These are phyloP conservation scores for Alternaria triticina DNA, from an alignment of 2,329 filamentous ascomycete species.

Conservation along the genomic window DNA sequence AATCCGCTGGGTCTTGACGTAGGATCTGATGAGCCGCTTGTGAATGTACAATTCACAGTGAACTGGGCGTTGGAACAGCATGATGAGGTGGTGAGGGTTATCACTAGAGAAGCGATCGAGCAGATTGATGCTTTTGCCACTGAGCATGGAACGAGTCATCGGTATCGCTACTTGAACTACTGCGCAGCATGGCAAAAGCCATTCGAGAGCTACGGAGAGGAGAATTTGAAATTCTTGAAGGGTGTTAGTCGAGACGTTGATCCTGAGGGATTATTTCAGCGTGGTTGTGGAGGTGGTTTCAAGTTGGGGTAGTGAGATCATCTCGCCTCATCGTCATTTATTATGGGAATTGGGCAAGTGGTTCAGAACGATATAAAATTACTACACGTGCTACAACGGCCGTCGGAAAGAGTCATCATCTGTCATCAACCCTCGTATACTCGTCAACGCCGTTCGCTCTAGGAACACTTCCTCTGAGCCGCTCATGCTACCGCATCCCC, in stretches of 20 bases:
- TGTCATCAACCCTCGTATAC: not conserved
- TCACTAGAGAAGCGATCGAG: slow-evolving; percentile 35
- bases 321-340: not conserved
- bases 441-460: not conserved
- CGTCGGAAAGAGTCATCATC: not conserved
- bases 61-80: slow-evolving; percentile 39
- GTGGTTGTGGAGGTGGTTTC: slow-evolving; percentile 44
- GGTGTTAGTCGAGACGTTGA: slow-evolving; percentile 45
- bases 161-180: slow-evolving; percentile 45
- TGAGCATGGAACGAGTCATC: slow-evolving; percentile 19
- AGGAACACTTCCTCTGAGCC: not conserved
- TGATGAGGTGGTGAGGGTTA: slow-evolving; percentile 36
- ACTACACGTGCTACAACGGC: not conserved
- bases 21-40: slow-evolving; percentile 31
- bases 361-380: not conserved
- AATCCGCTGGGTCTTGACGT: slow-evolving; percentile 20
- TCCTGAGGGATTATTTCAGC: slow-evolving; percentile 45
- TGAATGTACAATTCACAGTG: slow-evolving; percentile 44
- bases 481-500: not conserved
- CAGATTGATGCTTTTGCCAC: slow-evolving; percentile 42
- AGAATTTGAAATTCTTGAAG: slow-evolving; percentile 33
- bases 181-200: slow-evolving; percentile 48
- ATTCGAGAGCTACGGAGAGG: slow-evolving; percentile 40
- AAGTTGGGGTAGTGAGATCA: slow-evolving; percentile 23
- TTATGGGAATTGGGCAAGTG: not conserved